phyloP scores from a whole-genome alignment of 2,329 filamentous ascomycete species.

The Pseudocercospora fijiensis region DNA sequence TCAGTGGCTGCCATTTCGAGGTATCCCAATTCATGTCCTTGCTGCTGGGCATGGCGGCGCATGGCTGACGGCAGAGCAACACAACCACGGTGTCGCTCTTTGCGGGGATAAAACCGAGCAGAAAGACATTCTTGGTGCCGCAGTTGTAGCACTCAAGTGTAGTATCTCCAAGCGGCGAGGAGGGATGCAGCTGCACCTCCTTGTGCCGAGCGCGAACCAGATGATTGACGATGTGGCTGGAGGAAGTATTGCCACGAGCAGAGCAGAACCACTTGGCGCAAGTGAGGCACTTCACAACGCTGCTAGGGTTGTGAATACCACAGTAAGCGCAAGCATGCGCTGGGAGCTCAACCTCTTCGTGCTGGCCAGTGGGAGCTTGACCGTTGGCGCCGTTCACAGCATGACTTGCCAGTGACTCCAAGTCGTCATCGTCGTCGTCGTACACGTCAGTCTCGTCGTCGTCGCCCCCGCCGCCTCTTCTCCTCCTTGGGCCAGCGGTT shows the following conservation, averaged over 20 bases:
- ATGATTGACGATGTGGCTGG: slow-evolving; percentile 97
- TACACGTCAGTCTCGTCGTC: slow-evolving; percentile 83
- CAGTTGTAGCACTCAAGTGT: slow-evolving; percentile 99
- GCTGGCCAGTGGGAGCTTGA: slow-evolving; percentile 58
- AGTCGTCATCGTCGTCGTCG: slow-evolving; percentile 63
- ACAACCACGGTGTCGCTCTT: slow-evolving; percentile 99
- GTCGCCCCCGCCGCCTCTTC: slow-evolving; percentile 82
- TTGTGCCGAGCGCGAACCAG: slow-evolving; percentile 96
- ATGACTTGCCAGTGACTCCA: slow-evolving; percentile 74
- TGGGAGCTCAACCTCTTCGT: slow-evolving; percentile 82
- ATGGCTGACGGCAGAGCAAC: slow-evolving; percentile 92
- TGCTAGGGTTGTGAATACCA: slow-evolving; percentile 92
- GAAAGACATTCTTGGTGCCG: slow-evolving; percentile 97
- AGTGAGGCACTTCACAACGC: slow-evolving; percentile 91
- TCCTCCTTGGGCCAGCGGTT: slow-evolving; percentile 60
- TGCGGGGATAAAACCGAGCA: slow-evolving; percentile 95
- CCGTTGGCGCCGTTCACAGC: slow-evolving; percentile 73
- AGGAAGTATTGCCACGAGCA: slow-evolving; percentile 91
- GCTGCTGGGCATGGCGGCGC: slow-evolving; percentile 87
- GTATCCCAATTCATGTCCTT: slow-evolving; percentile 99
- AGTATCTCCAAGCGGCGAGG: slow-evolving; percentile 89
- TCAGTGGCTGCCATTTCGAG: slow-evolving; percentile 93
- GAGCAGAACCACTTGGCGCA: slow-evolving; percentile 99
- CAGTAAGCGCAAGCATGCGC: slow-evolving; percentile 96
- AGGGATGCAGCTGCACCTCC: slow-evolving; percentile 94